phyloP scores from a whole-genome alignment of 1,284 basidiomycete genomes.

The Rhodotorula sp. region DNA sequence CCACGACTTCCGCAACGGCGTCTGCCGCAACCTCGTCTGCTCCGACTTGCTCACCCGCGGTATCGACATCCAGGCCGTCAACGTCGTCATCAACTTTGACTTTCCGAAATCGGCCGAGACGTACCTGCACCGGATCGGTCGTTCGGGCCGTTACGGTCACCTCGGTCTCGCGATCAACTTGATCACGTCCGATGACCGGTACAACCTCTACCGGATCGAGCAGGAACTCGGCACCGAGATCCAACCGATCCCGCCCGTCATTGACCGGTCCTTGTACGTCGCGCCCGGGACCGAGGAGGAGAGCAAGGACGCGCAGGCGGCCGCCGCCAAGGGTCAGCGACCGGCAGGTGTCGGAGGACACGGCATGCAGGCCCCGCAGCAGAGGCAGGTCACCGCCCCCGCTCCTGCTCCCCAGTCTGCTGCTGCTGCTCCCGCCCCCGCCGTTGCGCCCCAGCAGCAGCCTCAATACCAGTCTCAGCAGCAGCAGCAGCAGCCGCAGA shows the following conservation, averaged over 20 bases:
- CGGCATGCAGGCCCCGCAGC: constrained; percentile 33
- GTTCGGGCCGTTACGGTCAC: constrained; percentile 95
- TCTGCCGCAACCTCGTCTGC: constrained; percentile 97
- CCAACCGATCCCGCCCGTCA: constrained; percentile 81
- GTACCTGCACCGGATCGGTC: constrained; percentile 95
- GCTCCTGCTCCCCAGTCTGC: neutral
- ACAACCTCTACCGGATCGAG: constrained; percentile 96
- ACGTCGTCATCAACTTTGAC: constrained; percentile 96
- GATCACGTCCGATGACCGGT: constrained; percentile 82
- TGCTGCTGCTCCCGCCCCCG: neutral
- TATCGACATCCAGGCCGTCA: constrained; percentile 99
- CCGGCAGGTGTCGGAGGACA: constrained; percentile 31
- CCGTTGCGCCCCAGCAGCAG: neutral
- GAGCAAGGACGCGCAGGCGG: constrained; percentile 11
- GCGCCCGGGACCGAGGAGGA: constrained; percentile 36
- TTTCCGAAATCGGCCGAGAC: constrained; percentile 99
- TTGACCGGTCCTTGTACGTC: constrained; percentile 43
- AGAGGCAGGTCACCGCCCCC: constrained; percentile 12
- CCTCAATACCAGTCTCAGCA: constrained; percentile 7
- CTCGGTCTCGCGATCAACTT: constrained; percentile 90
- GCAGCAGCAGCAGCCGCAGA: constrained; percentile 1
- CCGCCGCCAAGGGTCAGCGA: neutral
- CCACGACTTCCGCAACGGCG: constrained; percentile 98
- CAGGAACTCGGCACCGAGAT: constrained; percentile 98
- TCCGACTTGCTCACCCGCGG: constrained; percentile 92